These are phyloP conservation scores for Beauveria medogensis DNA, from an alignment of 2,329 filamentous ascomycete species.

Conservation along the genomic window DNA sequence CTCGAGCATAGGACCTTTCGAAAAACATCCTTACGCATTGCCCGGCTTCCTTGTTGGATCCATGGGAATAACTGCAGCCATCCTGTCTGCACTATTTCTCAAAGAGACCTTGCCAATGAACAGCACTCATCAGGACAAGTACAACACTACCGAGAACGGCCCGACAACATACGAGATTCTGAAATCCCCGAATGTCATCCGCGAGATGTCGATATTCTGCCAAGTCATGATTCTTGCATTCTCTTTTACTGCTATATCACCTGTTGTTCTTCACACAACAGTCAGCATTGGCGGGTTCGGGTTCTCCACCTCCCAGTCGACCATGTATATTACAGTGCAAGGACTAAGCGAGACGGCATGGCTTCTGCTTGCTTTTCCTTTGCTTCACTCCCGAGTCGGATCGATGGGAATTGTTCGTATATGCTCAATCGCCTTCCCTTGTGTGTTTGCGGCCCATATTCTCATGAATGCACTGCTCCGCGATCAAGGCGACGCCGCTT, in stretches of 20 bases:
- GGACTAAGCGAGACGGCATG: slow-evolving; percentile 62
- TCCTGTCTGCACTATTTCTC: slow-evolving; percentile 46
- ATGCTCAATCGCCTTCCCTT: slow-evolving; percentile 49
- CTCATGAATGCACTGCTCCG: slow-evolving; percentile 40
- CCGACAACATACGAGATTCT: background rate
- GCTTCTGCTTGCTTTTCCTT: slow-evolving; percentile 63
- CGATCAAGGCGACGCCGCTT: background rate
- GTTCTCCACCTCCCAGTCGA: slow-evolving; percentile 56
- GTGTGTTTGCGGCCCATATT: slow-evolving; percentile 54
- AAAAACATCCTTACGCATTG: slow-evolving; percentile 44
- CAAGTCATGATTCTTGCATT: slow-evolving; percentile 30
- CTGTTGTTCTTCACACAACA: slow-evolving; percentile 60
- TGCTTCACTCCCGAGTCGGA: slow-evolving; percentile 55
- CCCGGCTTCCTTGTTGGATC: slow-evolving; percentile 43
- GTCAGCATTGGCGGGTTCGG: slow-evolving; percentile 55
- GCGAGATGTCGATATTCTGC: background rate
- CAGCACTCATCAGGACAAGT: background rate
- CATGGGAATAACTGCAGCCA: slow-evolving; percentile 48
- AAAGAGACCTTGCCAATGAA: slow-evolving; percentile 44
- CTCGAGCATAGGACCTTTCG: slow-evolving; percentile 33
- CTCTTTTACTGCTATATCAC: slow-evolving; percentile 61
- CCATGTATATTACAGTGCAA: slow-evolving; percentile 53
- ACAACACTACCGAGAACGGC: background rate
- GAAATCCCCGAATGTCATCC: background rate
- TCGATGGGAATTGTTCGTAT: slow-evolving; percentile 56